Percentiles rank a stretch among this genome's conserved stretches.
Conservation (phyloP, 768 basidiomycete genomes). For the Leucogyrophana mollusca region DNA sequence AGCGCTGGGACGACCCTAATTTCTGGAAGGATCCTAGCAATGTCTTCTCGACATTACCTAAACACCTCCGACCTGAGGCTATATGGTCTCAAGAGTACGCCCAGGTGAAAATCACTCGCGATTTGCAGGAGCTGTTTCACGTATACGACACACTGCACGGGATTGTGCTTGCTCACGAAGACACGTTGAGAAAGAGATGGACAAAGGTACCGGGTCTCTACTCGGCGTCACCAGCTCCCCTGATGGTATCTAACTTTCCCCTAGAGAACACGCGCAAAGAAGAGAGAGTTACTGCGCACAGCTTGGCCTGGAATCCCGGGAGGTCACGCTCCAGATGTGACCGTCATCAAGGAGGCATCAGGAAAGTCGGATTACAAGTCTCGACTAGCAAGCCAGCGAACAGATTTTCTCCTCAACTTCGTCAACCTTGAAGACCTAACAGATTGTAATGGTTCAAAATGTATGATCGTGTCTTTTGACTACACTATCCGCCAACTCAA, state of each 20-base stretch:
- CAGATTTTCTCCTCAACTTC: not conserved
- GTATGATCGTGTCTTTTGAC: not conserved
- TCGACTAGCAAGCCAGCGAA: not conserved
- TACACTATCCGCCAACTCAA: not conserved
- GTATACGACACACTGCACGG: not conserved
- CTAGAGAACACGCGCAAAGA: not conserved
- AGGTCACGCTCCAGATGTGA: not conserved
- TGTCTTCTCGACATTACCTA: too few relatives aligned
- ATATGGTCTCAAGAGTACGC: too few relatives aligned
- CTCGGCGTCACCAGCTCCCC: not conserved
- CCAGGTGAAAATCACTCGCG: too few relatives aligned
- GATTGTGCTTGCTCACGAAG: not conserved
- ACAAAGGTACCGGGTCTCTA: conserved; percentile 1
- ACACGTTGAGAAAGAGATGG: conserved; percentile 2
- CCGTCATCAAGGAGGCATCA: not conserved
- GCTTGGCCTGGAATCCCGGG: not conserved
- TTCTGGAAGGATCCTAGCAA: too few relatives aligned
- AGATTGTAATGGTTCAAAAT: not conserved
- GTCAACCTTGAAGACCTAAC: conserved; percentile 2
- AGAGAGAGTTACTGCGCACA: not conserved
- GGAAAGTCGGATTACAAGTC: not conserved
- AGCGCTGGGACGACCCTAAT: too few relatives aligned
- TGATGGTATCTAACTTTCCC: not conserved
- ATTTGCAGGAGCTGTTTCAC: not conserved
- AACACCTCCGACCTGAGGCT: too few relatives aligned